Evolutionary conservation across 495 filamentous ascomycete species (phyloP).

Genomic region (Talaromyces trachyspermus): DNA sequence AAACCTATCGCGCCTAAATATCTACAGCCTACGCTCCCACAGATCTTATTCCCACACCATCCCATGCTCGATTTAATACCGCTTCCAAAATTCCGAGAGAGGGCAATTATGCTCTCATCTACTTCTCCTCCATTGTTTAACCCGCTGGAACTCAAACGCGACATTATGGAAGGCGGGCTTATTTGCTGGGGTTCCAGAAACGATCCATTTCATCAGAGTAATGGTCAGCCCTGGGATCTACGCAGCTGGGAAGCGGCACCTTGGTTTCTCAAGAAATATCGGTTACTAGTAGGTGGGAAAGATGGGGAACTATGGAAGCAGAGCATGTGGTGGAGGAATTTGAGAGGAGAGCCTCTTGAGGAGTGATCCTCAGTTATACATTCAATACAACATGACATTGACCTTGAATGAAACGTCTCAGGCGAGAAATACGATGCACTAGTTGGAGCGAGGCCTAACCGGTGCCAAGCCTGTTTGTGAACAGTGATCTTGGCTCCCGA

Average conservation of each 20-base stretch:
- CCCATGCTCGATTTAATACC: conserved; percentile 38
- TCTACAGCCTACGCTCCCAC: conserved; percentile 36
- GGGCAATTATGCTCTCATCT: conserved; percentile 29
- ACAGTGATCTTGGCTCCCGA: too few relatives aligned
- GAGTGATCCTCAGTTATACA: too few relatives aligned
- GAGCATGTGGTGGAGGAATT: conserved; percentile 3
- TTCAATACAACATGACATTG: too few relatives aligned
- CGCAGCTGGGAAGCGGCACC: conserved; percentile 29
- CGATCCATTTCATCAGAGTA: conserved; percentile 3
- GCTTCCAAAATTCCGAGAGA: conserved; percentile 28
- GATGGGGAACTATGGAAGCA: conserved; percentile 4
- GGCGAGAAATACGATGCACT: too few relatives aligned
- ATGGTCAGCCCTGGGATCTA: conserved; percentile 26
- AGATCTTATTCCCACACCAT: conserved; percentile 39
- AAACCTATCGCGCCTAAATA: conserved; percentile 24
- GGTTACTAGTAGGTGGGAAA: conserved; percentile 13
- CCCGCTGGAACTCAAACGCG: conserved; percentile 32
- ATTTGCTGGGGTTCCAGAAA: conserved; percentile 10
- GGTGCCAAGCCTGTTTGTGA: too few relatives aligned
- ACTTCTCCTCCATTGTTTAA: conserved; percentile 24
- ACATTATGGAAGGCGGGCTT: conserved; percentile 26
- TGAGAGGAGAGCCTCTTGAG: background rate
- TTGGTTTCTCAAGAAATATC: conserved; percentile 34
- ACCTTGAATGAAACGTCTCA: too few relatives aligned
- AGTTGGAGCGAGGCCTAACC: too few relatives aligned